phyloP scores from a whole-genome alignment of 345 rosid genomes.

The Melaleuca alternifolia region DNA sequence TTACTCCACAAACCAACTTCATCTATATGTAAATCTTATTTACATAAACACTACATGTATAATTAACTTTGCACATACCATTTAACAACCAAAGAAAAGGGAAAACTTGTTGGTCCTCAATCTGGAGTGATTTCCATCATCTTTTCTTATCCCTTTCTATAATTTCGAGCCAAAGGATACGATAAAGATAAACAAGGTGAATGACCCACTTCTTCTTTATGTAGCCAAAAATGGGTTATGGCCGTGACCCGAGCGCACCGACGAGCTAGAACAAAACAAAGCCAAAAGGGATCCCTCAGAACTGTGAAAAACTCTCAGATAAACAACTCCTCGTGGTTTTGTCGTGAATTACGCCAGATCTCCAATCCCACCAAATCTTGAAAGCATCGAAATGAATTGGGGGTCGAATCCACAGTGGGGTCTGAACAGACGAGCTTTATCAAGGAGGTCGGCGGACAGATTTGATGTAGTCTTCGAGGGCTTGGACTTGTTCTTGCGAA shows the following conservation, averaged over 20 bases:
- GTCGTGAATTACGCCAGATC: neutral
- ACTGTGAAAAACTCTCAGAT: neutral
- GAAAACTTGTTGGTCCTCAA: neutral
- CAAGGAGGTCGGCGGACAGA: slow-evolving; percentile 4
- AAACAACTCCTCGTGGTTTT: no score
- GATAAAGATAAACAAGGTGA: neutral
- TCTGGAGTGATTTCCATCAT: neutral
- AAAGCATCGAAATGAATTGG: neutral
- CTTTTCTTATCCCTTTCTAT: neutral
- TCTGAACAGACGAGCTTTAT: neutral
- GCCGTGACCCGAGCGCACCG: neutral
- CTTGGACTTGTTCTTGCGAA: slow-evolving; percentile 7
- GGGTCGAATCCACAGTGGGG: neutral
- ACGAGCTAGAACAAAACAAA: neutral
- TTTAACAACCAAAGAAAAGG: neutral
- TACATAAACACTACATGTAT: neutral
- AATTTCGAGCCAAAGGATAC: neutral
- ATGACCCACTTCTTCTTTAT: neutral
- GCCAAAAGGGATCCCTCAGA: neutral
- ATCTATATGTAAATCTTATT: neutral
- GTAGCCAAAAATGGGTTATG: neutral
- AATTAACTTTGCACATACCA: neutral
- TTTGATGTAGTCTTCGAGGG: slow-evolving; percentile 7
- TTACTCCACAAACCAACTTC: neutral
- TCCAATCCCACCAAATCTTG: neutral